These are phyloP conservation scores for Sophora flavescens DNA, from an alignment of 306 rosid genomes.

Conservation along the genomic window DNA sequence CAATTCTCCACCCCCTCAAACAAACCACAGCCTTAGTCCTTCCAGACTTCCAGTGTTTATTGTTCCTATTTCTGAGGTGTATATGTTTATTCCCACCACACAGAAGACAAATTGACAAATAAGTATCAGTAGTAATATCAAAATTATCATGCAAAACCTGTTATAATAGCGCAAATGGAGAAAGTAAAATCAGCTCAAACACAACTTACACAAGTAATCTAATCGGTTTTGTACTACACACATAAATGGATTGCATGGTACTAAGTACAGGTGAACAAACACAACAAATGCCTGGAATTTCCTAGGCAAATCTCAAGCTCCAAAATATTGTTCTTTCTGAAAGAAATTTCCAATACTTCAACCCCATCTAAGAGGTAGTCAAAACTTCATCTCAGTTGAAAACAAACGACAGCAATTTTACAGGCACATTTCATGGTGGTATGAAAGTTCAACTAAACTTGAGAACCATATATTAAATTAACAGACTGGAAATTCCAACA, in stretches of 20 bases:
- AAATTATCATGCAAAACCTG: slow-evolving; percentile 8
- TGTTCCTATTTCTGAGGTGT: not conserved
- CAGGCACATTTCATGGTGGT: not conserved
- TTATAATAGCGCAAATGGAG: not conserved
- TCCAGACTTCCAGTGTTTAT: not conserved
- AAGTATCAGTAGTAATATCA: not conserved
- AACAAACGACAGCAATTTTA: slow-evolving; percentile 9
- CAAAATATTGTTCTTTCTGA: not conserved
- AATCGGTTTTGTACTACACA: not conserved
- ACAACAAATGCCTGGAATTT: not conserved
- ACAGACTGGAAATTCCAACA: not conserved
- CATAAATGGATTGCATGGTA: slow-evolving; percentile 13
- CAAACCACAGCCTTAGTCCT: slow-evolving; percentile 17
- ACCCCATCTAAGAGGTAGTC: slow-evolving; percentile 9
- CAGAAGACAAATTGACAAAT: slow-evolving; percentile 5
- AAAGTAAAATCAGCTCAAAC: slow-evolving; percentile 1
- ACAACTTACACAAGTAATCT: not conserved
- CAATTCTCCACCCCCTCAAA: not conserved
- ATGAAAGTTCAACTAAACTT: slow-evolving; percentile 7
- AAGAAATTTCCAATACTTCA: not conserved
- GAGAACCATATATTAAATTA: slow-evolving; percentile 10
- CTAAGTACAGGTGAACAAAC: not conserved
- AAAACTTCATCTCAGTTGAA: slow-evolving; percentile 2
- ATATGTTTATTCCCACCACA: not conserved
- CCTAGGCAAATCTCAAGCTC: not conserved